A percentile compares a stretch with the other conserved stretches of the same genome.
Conservation (phyloP, 805 yeast species). For the Pichia phayaonensis region DNA sequence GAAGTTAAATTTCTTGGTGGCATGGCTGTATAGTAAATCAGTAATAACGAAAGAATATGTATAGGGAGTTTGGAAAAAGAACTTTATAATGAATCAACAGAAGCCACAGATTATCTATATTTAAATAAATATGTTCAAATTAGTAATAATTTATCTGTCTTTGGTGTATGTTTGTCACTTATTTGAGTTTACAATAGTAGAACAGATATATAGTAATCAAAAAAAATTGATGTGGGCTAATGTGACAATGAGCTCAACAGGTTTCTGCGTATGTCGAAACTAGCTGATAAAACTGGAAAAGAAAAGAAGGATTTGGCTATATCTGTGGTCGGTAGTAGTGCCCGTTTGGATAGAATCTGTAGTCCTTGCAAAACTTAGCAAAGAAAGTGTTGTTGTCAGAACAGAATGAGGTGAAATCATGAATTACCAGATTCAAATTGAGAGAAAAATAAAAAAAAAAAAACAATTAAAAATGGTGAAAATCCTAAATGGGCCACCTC, state of each 20-base stretch:
- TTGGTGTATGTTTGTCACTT: background rate
- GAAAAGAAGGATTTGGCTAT: background rate
- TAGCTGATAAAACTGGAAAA: background rate
- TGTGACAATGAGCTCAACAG: background rate
- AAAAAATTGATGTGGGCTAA: background rate
- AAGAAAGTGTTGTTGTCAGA: background rate
- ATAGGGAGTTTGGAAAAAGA: background rate
- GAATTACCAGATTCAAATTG: background rate
- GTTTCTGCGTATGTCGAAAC: background rate
- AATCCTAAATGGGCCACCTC: background rate
- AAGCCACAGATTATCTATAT: too few relatives aligned
- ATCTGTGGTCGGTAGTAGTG: background rate
- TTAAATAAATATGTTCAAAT: too few relatives aligned
- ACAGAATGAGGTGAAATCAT: background rate
- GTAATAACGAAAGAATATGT: background rate
- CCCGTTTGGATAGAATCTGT: background rate
- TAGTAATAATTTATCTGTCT: too few relatives aligned
- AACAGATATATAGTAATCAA: background rate
- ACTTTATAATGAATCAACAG: too few relatives aligned
- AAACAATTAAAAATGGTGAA: background rate
- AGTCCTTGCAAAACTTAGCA: too few relatives aligned
- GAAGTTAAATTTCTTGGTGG: constrained; percentile 29
- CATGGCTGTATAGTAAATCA: constrained; percentile 12
- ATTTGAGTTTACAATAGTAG: background rate
- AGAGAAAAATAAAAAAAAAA: background rate